Percentiles rank a stretch among this genome's conserved stretches.
Evolutionary conservation across 768 basidiomycete genomes (phyloP).

Genomic region (Mycena galericulata): DNA sequence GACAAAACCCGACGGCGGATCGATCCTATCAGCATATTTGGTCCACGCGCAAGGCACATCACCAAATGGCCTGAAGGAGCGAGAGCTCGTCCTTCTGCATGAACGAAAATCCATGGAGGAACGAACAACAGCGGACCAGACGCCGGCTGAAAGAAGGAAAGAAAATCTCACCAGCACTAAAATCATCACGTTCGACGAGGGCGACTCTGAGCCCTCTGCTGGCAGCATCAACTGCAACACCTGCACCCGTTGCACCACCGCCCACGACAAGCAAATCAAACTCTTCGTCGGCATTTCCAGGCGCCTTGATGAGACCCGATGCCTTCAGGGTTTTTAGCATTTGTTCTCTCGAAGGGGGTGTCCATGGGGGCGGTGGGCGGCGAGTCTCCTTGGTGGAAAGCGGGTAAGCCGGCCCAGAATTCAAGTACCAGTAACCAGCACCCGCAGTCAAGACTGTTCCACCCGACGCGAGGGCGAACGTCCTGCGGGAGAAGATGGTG

Average conservation of each 20-base stretch:
- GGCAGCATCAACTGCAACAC: slow-evolving; percentile 96
- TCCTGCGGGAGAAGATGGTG: slow-evolving; percentile 65
- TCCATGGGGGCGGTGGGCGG: slow-evolving; percentile 84
- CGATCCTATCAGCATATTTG: no score
- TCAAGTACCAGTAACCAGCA: slow-evolving; percentile 77
- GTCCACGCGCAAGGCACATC: no score
- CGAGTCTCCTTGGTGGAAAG: slow-evolving; percentile 72
- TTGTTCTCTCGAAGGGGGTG: slow-evolving; percentile 74
- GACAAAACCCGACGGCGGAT: no score
- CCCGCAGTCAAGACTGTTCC: slow-evolving; percentile 66
- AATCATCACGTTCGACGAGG: slow-evolving; percentile 93
- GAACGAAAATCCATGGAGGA: no score
- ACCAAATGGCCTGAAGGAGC: no score
- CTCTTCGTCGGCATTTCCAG: slow-evolving; percentile 56
- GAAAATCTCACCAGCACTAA: slow-evolving; percentile 74
- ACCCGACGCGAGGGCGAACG: slow-evolving; percentile 64
- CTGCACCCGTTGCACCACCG: slow-evolving; percentile 96
- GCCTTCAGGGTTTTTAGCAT: slow-evolving; percentile 72
- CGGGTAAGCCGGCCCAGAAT: slow-evolving; percentile 79
- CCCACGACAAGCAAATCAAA: slow-evolving; percentile 91
- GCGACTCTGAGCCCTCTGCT: slow-evolving; percentile 93
- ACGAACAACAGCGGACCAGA: neutral
- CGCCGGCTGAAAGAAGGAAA: neutral
- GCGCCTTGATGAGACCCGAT: slow-evolving; percentile 47
- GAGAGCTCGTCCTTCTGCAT: no score